A percentile compares a stretch with the other conserved stretches of the same genome.
Conservation (phyloP, 176 grass and related monocot species). For the Oryza nivara region DNA sequence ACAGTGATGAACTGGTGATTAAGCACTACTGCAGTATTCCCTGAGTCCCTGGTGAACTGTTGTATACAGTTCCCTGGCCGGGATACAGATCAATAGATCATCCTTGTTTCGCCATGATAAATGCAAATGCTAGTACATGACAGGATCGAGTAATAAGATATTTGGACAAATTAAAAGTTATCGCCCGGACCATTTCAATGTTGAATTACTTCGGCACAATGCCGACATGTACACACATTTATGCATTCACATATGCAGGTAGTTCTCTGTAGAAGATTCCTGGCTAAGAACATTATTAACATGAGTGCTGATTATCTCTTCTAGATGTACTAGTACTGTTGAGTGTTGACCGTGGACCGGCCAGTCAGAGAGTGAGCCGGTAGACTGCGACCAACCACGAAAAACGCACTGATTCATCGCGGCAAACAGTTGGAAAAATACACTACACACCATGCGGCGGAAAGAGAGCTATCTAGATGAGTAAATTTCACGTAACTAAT, state of each 20-base stretch:
- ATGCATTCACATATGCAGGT: neutral
- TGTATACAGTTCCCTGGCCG: too few species aligned
- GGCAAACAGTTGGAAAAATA: neutral
- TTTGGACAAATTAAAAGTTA: neutral
- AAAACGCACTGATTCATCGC: neutral
- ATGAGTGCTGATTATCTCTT: neutral
- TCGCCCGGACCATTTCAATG: neutral
- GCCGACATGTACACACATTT: neutral
- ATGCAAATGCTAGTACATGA: too few species aligned
- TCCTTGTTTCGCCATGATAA: too few species aligned
- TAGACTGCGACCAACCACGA: neutral
- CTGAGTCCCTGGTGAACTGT: too few species aligned
- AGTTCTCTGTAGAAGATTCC: neutral
- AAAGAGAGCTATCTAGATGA: too few species aligned
- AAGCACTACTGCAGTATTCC: neutral
- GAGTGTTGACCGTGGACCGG: neutral
- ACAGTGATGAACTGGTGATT: neutral
- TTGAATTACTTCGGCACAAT: neutral
- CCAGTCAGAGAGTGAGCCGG: neutral
- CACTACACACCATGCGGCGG: too few species aligned
- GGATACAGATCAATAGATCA: too few species aligned
- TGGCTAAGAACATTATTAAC: neutral
- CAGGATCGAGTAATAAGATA: neutral
- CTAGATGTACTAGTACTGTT: neutral
- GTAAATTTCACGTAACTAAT: too few species aligned